Percentiles rank a stretch among this genome's conserved stretches.
These are phyloP conservation scores for Kodamaea laetipori DNA, from an alignment of 805 yeast species.

Conservation along the genomic window DNA sequence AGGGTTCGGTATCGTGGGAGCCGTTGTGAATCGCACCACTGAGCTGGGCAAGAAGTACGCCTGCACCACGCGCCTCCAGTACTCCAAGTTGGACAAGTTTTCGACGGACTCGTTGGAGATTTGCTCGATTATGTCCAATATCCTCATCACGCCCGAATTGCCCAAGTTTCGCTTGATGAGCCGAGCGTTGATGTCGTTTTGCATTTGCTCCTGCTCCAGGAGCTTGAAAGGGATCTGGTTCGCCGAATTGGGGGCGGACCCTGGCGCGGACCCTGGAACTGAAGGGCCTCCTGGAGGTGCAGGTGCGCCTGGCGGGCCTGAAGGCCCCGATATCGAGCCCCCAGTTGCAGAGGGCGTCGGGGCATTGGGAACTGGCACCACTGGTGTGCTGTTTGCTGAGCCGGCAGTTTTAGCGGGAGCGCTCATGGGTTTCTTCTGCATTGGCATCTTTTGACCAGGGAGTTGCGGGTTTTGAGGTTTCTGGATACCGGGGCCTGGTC, in stretches of 20 bases:
- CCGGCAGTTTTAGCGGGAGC: conserved; percentile 2
- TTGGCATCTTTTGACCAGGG: conserved; percentile 6
- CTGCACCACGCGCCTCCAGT: conserved; percentile 40
- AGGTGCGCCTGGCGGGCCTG: not conserved
- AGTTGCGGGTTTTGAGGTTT: not conserved
- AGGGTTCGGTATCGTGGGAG: conserved; percentile 17
- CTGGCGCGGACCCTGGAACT: not conserved
- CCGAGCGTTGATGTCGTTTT: conserved; percentile 35
- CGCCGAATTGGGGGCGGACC: conserved; percentile 4
- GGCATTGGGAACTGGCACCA: not conserved
- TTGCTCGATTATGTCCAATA: conserved; percentile 42
- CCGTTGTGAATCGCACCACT: conserved; percentile 30
- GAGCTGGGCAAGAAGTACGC: conserved; percentile 36
- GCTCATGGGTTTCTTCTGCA: conserved; percentile 11
- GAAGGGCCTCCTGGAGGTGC: conserved; percentile 1
- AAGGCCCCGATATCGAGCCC: conserved; percentile 4
- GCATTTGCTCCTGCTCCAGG: conserved; percentile 16
- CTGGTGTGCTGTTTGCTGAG: not conserved
- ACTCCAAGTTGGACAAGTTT: conserved; percentile 31
- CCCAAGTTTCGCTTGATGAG: conserved; percentile 43
- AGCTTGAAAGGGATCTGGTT: not conserved
- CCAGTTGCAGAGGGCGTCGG: not conserved
- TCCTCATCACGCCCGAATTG: conserved; percentile 43
- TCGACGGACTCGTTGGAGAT: conserved; percentile 36
- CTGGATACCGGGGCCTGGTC: conserved; percentile 5